Base-by-base conservation (phyloP, 2,329 filamentous ascomycete species). In the Pseudogymnoascus sp. region DNA sequence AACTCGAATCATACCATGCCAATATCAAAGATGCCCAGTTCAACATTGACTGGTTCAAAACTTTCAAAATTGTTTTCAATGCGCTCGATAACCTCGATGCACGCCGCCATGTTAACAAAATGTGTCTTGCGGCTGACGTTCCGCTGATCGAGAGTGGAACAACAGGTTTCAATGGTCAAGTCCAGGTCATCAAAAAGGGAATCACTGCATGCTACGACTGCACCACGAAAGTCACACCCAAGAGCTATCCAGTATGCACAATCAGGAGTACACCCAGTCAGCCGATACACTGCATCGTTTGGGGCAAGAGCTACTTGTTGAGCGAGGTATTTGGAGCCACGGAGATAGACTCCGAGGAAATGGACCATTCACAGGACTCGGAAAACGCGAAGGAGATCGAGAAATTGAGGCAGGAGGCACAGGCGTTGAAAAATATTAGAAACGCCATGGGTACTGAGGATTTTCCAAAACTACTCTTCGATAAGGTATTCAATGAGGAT, bases 261-360 rank as follows among this genome's bases (percentile, higher is more conserved):
- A 97, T 99, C 70, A 86, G 95, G 74, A 97, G 91, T 74, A 99
- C 93, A 0, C 95, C 95, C 0, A 96, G 90, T 68, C 93, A 97
- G 71, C 91, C 93, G 0, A 97, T 99, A 47, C 95, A 99, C 76
- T 97, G 95, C 78, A 99, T 99, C 66, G 93, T 99, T 1, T 99
- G 95, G 95, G 93, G 85, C 19, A 99, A 97, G 78, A 96, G 92
- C 74, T 99, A 97, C 74, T 82, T 99, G 7, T 84, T 99, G 65
- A 95, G 79, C 68, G 95, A 99, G 75, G 86, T 99, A 6, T 99
- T 97, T 70, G 95, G 95, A 16, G 85, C 86, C 2, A 96, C 91
- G 69, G 93, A 97, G 75, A 91, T 97, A 65, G 89, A 93, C 67
- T 83, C 89, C 1, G 82, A 86, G 1, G 85, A 88, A 40, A 84